Conservation (phyloP, 1,284 basidiomycete genomes). For the Caloboletus firmus region DNA sequence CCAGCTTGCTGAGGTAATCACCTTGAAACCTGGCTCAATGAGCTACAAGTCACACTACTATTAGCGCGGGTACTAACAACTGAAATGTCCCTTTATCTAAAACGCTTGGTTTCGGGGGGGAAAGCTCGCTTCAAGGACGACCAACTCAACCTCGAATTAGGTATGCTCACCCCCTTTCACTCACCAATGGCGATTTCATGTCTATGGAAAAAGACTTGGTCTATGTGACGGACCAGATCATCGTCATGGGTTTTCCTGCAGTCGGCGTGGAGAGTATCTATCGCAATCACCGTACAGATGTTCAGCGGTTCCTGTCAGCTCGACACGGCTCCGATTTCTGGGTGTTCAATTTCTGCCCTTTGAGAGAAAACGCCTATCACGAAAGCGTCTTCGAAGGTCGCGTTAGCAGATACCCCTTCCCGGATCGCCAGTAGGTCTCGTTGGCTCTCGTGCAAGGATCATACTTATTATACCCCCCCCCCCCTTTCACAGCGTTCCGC, state of each 20-base stretch:
- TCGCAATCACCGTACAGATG: slow-evolving; percentile 78
- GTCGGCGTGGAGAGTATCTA: slow-evolving; percentile 79
- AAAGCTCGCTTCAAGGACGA: slow-evolving; percentile 80
- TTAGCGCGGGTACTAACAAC: background rate
- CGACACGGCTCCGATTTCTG: slow-evolving; percentile 78
- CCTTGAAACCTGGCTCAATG: background rate
- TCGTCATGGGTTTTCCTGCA: slow-evolving; percentile 91
- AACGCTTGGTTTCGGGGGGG: slow-evolving; percentile 68
- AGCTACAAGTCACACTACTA: too few species aligned
- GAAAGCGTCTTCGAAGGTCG: slow-evolving; percentile 61
- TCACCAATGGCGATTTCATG: background rate
- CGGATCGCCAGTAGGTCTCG: slow-evolving; percentile 76
- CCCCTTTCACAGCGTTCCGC: slow-evolving; percentile 60
- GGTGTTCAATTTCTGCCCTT: slow-evolving; percentile 86
- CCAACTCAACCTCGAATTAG: slow-evolving; percentile 67
- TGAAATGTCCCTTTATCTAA: slow-evolving; percentile 52
- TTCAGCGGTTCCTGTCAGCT: slow-evolving; percentile 73
- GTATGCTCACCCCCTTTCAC: slow-evolving; percentile 27
- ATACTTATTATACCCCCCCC: background rate
- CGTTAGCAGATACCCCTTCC: slow-evolving; percentile 85
- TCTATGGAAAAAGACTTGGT: slow-evolving; percentile 57
- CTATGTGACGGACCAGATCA: slow-evolving; percentile 79
- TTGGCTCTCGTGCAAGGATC: background rate
- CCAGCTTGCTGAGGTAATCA: slow-evolving; percentile 26
- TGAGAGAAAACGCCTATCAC: slow-evolving; percentile 71